A percentile compares a stretch with the other conserved stretches of the same genome.
These are phyloP conservation scores for Cruciata laevipes DNA, from an alignment of 257 asterid genomes.

Conservation along the genomic window DNA sequence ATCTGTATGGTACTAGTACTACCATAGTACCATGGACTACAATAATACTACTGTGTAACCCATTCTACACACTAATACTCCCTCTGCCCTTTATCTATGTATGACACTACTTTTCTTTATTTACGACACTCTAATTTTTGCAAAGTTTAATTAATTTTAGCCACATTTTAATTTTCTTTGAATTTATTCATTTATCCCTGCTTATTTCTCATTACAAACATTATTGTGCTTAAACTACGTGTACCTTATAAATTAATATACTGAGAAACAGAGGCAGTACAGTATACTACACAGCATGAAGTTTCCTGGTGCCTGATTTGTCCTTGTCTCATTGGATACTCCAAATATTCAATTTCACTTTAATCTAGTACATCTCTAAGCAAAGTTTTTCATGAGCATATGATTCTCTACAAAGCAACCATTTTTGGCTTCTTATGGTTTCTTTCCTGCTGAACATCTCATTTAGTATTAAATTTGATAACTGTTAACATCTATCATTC, in stretches of 20 bases:
- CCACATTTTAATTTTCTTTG: neutral
- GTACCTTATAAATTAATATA: neutral
- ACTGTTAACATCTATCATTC: neutral
- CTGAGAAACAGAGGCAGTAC: neutral
- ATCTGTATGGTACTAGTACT: neutral
- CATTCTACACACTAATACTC: neutral
- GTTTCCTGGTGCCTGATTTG: constrained; percentile 1
- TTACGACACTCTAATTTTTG: neutral
- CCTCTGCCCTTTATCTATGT: neutral
- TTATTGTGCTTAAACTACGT: too few relatives aligned
- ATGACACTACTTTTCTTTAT: too few relatives aligned
- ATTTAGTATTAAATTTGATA: neutral
- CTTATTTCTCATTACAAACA: neutral
- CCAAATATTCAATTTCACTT: neutral
- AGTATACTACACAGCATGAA: neutral
- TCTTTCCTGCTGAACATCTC: neutral
- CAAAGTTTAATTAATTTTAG: too few relatives aligned
- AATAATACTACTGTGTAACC: too few relatives aligned
- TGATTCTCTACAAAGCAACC: neutral
- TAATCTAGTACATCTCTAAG: neutral
- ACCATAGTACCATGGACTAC: neutral
- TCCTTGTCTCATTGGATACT: constrained; percentile 10
- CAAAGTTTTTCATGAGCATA: neutral
- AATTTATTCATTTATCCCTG: too few relatives aligned
- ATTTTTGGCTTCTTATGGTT: neutral